Evolutionary conservation across 1,284 basidiomycete species (phyloP), one percentile per base, ranked within the genome.

Genomic region (Rhodotorula sp.): DNA sequence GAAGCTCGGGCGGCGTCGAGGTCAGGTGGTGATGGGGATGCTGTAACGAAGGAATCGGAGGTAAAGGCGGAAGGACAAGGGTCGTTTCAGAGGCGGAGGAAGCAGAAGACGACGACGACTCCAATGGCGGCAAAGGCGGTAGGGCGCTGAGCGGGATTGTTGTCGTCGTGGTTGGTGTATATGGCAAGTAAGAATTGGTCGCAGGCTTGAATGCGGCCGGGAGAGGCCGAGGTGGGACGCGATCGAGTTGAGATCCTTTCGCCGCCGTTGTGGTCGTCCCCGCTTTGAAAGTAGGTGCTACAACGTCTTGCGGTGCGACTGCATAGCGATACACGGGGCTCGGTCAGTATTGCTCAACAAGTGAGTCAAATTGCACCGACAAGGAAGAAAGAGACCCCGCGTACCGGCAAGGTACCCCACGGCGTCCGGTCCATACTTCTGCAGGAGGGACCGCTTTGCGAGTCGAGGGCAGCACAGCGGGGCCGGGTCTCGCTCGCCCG

Each of bases 321-420:
- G 37, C 37, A 42, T 42, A 42, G 37, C 37, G 37, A 42, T 2
- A 42, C 2, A 42, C 8, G 14, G 33, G 14, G 10, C 37, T 42
- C 37, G 37, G 37, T 42, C 37, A 42, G 37, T 42, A 42, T 42
- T 42, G 37, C 37, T 42, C 37, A 10, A 42, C 37, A 12, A 42
- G 37, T 24, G 56, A 42, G 22, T 51, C 49, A 20, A 26, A n/a
- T n/a, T 7, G 29, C 20, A 8, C 20, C 18, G 26, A 1, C 22
- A 37, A 29, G 4, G n/a, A 20, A 5, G 26, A 5, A 33, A 22
- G 37, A 10, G 37, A 37, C 22, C 26, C 15, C 29, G 22, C 60
- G 29, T 53, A 70, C 69, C 60, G 29, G 65, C 44, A 54, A 61
- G 54, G 58, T 55, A 67, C 6, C 69, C 69, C 18, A 67, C 54